Evolutionary conservation across 2,329 filamentous ascomycete species (phyloP).

Genomic region (Clarireedia homoeocarpa): DNA sequence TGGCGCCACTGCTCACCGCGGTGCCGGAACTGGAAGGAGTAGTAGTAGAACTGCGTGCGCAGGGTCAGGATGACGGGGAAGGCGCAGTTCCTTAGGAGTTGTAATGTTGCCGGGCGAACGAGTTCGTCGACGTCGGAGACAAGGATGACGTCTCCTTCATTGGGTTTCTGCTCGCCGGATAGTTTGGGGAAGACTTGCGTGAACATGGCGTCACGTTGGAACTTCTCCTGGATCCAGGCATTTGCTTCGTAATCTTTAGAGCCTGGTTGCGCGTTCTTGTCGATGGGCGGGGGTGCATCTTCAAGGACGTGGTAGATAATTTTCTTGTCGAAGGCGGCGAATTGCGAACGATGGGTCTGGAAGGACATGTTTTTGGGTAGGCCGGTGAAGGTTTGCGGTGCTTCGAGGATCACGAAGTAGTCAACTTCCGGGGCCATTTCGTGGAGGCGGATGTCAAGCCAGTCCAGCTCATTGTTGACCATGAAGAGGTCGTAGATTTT

Average conservation of each 20-base stretch:
- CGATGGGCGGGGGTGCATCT: slow-evolving; percentile 25
- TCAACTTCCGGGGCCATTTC: slow-evolving; percentile 52
- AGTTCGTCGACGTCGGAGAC: slow-evolving; percentile 41
- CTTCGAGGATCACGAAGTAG: slow-evolving; percentile 58
- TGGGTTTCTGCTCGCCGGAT: slow-evolving; percentile 23
- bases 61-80: slow-evolving; percentile 30
- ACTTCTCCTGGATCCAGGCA: slow-evolving; percentile 43
- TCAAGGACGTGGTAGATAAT: slow-evolving; percentile 51
- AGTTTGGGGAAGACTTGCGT: slow-evolving; percentile 40
- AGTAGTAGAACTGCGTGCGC: slow-evolving; percentile 31
- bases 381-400: slow-evolving; percentile 49
- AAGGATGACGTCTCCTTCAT: slow-evolving; percentile 34
- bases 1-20: slow-evolving; percentile 33
- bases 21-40: slow-evolving; percentile 33
- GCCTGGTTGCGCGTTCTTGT: not conserved
- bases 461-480: slow-evolving; percentile 56
- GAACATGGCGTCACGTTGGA: slow-evolving; percentile 50
- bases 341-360: slow-evolving; percentile 42
- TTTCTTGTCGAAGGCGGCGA: slow-evolving; percentile 46
- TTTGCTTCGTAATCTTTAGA: slow-evolving; percentile 29
- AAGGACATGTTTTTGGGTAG: slow-evolving; percentile 46
- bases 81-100: slow-evolving; percentile 30
- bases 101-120: slow-evolving; percentile 30
- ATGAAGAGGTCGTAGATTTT: slow-evolving; percentile 56
- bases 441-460: slow-evolving; percentile 55